Evolutionary conservation across 2,329 filamentous ascomycete genomes (phyloP).

Genomic region (Penicillium sp.): DNA sequence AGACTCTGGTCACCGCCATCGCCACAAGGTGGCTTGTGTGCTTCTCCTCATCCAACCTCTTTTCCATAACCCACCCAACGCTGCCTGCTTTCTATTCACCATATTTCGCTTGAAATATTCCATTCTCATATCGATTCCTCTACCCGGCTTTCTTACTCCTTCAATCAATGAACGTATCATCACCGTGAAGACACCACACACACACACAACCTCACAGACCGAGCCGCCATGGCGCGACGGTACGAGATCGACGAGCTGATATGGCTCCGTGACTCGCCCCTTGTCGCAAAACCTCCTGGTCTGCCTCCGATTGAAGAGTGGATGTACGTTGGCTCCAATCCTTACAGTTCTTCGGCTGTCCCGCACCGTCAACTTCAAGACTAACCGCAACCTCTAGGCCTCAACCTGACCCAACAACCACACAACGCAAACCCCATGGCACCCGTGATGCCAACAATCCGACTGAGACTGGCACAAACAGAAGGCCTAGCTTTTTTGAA

Average conservation of each 20-base stretch:
- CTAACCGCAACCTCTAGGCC: slow-evolving; percentile 34
- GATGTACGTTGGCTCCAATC: slow-evolving; percentile 64
- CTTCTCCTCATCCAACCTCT: slow-evolving; percentile 22
- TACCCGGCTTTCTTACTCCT: slow-evolving; percentile 2
- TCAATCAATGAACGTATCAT: slow-evolving; percentile 31
- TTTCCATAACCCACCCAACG: slow-evolving; percentile 8
- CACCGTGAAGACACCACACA: slow-evolving; percentile 24
- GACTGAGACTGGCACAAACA: slow-evolving; percentile 30
- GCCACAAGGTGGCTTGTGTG: slow-evolving; percentile 28
- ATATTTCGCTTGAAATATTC: not conserved
- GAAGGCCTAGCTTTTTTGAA: slow-evolving; percentile 44
- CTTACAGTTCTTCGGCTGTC: slow-evolving; percentile 7
- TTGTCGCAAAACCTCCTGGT: slow-evolving; percentile 74
- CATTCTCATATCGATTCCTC: not conserved
- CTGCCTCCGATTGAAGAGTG: slow-evolving; percentile 87
- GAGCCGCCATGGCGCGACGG: slow-evolving; percentile 48
- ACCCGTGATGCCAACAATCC: slow-evolving; percentile 36
- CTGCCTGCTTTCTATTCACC: not conserved
- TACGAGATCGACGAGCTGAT: slow-evolving; percentile 77
- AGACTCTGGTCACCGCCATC: slow-evolving; percentile 23
- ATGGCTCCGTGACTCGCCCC: slow-evolving; percentile 72
- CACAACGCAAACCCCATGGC: slow-evolving; percentile 39
- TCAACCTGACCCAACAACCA: slow-evolving; percentile 39
- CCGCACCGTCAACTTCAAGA: slow-evolving; percentile 10
- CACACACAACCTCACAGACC: slow-evolving; percentile 23